phyloP scores from a whole-genome alignment of 108 stramenopile species.

The Poteriospumella lacustris region DNA sequence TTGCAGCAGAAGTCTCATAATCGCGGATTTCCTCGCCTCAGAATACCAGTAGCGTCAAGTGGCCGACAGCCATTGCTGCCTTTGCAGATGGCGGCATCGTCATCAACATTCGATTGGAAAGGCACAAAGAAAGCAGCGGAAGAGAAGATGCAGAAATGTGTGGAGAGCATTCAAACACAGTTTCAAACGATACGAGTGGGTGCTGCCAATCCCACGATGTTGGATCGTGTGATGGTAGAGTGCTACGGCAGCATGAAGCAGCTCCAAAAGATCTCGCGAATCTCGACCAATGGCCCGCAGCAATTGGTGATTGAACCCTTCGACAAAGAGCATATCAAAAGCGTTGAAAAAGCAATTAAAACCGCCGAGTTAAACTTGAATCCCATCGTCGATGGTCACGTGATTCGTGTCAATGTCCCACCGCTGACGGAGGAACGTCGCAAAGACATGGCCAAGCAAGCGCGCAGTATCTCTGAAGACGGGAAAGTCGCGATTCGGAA shows the following conservation, averaged over 20 bases:
- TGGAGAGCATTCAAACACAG: slow-evolving; percentile 1
- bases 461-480: background rate
- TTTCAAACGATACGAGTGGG: background rate
- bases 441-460: slow-evolving; percentile 11
- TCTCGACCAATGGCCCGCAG: background rate
- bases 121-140: background rate
- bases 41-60: too few species aligned
- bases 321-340: background rate
- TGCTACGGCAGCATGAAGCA: background rate
- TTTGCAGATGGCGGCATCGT: too few species aligned
- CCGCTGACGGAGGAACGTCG: slow-evolving; percentile 14
- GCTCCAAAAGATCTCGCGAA: background rate
- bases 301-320: background rate
- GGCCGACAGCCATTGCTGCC: too few species aligned
- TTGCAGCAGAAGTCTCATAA: too few species aligned
- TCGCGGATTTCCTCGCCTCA: too few species aligned
- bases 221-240: slow-evolving; percentile 10
- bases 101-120: background rate
- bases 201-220: background rate
- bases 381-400: background rate
- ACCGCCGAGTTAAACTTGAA: background rate
- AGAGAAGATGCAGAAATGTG: slow-evolving; percentile 1
- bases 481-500: slow-evolving; percentile 6
- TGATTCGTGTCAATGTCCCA: background rate
- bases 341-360: background rate